Base-by-base conservation (phyloP, 495 filamentous ascomycete species). In the Hypoxylon rickii region DNA sequence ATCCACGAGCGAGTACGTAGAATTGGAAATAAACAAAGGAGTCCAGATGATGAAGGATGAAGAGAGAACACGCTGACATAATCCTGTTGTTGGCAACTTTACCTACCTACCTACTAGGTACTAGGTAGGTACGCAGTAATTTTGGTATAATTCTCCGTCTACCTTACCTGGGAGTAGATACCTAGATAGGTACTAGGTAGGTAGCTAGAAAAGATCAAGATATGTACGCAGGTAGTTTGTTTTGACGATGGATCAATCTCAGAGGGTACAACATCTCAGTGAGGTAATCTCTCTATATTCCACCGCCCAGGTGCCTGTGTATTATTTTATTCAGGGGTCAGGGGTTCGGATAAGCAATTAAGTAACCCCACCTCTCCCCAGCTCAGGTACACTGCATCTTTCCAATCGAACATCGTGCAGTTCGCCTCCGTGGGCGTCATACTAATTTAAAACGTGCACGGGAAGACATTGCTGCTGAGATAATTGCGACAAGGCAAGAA, bases 331-430 rank as follows among this genome's bases (percentile, higher is more conserved):
- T 53, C 58, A 62, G 38, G 58, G 52, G 45, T 55, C 46, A 56
- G 46, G 51, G 58, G 43, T 57, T 57, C 58, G 52, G 58, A 62
- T 56, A 53, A 52, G 48, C 58, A 40, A 20, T 41, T 49, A 33
- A 40, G 16, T 31, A 43, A 21, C 48, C 57, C 45, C 47, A 46
- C 31, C 38, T 40, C 51, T 32, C 21, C 43, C 8, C 33, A 32
- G 16, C 58, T 40, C 13, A 36, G 34, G 34, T 38, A 22, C 43
- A 49, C 50, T 39, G 29, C 56, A 32, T 51, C 34, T 55, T 48
- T 56, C 36, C 15, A 46, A 37, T 55, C 51, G 44, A 45, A 44
- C 20, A 24, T 45, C 8, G 40, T 40, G 51, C 46, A 54, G 40
- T 36, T 61, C 57, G 46, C 42, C 58, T 55, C 16, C 18, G 40